phyloP scores from a whole-genome alignment of 768 basidiomycete species.

The Termitomyces sp. region DNA sequence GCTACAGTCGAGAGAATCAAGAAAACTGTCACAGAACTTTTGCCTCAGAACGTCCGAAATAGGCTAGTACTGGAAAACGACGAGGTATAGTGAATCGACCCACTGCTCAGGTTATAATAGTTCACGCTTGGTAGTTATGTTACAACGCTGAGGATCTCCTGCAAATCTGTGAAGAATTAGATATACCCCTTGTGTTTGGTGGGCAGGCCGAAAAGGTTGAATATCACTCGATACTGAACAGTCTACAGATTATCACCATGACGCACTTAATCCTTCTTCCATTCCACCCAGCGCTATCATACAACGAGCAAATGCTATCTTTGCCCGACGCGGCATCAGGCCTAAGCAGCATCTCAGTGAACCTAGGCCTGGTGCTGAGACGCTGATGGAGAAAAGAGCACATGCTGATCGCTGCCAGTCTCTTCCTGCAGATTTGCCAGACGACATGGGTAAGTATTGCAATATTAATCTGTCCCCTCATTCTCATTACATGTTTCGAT shows the following conservation, averaged over 20 bases:
- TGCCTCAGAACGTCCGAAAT: slow-evolving; percentile 59
- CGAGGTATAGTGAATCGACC: slow-evolving; percentile 49
- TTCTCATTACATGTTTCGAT: slow-evolving; percentile 3
- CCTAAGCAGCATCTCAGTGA: slow-evolving; percentile 94
- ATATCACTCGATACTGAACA: slow-evolving; percentile 17
- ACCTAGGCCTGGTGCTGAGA: slow-evolving; percentile 78
- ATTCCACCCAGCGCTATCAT: slow-evolving; percentile 64
- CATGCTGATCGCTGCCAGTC: slow-evolving; percentile 79
- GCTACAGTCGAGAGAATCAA: slow-evolving; percentile 70
- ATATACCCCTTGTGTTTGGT: slow-evolving; percentile 68
- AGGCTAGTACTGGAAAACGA: slow-evolving; percentile 93
- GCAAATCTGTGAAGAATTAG: slow-evolving; percentile 80
- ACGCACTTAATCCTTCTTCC: slow-evolving; percentile 60
- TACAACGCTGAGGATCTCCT: slow-evolving; percentile 87
- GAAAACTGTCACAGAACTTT: slow-evolving; percentile 52
- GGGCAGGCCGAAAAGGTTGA: slow-evolving; percentile 21
- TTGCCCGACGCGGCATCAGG: slow-evolving; percentile 67
- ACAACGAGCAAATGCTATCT: slow-evolving; percentile 69
- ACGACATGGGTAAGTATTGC: slow-evolving; percentile 52
- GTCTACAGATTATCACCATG: slow-evolving; percentile 71
- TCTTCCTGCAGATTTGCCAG: slow-evolving; percentile 59
- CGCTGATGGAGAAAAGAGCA: slow-evolving; percentile 80
- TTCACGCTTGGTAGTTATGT: slow-evolving; percentile 46
- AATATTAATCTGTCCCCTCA: slow-evolving; percentile 7
- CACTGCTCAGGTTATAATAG: not conserved